Evolutionary conservation across 495 filamentous ascomycete genomes (phyloP), one percentile per base, ranked within the genome.

Genomic region (Talaromyces proteolyticus): DNA sequence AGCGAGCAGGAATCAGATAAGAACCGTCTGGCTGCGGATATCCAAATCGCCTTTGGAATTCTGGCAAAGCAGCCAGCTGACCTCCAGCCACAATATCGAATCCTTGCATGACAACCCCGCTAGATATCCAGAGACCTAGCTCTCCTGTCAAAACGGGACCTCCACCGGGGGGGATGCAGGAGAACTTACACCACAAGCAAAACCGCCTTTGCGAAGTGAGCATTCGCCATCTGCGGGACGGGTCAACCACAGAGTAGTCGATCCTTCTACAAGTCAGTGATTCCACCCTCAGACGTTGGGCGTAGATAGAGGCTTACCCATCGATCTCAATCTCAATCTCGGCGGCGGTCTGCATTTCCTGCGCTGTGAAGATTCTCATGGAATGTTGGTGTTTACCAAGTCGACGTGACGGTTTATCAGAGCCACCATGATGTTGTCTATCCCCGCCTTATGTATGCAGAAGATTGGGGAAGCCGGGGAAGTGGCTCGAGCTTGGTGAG

Each of bases 91-190:
- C 57, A 20, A 56, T 51, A 22, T 59, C 57, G 44, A 56, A 59
- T 12, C 57, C 57, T 39, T 56, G 57, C 57, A 59, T 59, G 7
- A 56, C 43, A 14, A 56, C 51, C 6, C 57, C 57, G 47, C 48
- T 54, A 17, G 57, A 59, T n/a, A 56, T 46, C 53, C 53, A 59
- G 39, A 59, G 39, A 10, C 22, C 57, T 59, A 23, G 42, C 21
- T 8, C 12, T 26, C 20, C 42, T 26, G 42, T 44, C 42, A 44
- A n/a, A 44, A 16, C 17, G 18, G 6, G 22, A 24, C 42, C 6
- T 44, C 36, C 21, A 41, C 39, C 40, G 38, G 10, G 25, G n/a
- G n/a, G 42, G n/a, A 17, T 25, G 18, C n/a, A 47, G 25, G 14
- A 25, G 19, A 17, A 44, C 53, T 43, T 47, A 58, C 53, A 47